Conservation (phyloP, 139 green algal genomes). For the Picocystis salinarum region DNA sequence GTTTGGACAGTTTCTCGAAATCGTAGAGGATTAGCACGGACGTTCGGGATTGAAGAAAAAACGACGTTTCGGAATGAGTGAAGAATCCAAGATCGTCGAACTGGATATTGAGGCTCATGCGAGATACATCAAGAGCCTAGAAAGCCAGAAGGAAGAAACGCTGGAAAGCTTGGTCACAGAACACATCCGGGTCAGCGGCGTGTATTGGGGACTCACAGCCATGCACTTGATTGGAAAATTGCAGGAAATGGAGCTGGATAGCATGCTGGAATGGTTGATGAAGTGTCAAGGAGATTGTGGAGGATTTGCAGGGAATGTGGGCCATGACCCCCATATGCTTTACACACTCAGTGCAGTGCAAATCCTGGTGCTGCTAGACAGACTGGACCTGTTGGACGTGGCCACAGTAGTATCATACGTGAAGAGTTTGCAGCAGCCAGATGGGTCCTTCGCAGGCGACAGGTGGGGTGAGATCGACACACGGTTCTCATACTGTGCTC, state of each 20-base stretch:
- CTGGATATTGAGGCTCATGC: too few species aligned
- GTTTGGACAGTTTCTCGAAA: too few species aligned
- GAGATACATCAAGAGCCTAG: too few species aligned
- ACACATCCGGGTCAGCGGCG: constrained; percentile 88
- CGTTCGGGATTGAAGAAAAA: too few species aligned
- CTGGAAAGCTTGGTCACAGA: constrained; percentile 80
- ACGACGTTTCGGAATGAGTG: too few species aligned
- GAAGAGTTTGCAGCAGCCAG: constrained; percentile 47
- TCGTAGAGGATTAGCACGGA: too few species aligned
- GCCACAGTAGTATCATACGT: constrained; percentile 46
- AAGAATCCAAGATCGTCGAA: too few species aligned
- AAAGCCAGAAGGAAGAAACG: too few species aligned
- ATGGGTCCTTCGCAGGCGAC: constrained; percentile 87
- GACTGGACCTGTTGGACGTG: constrained; percentile 46
- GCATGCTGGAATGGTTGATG: constrained; percentile 42
- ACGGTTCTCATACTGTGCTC: constrained; percentile 83
- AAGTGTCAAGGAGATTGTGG: constrained; percentile 15
- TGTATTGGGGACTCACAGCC: constrained; percentile 92
- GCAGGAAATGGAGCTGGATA: constrained; percentile 36
- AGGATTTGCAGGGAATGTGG: constrained; percentile 62
- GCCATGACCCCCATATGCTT: constrained; percentile 86
- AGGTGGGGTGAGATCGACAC: constrained; percentile 94
- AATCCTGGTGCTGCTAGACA: constrained; percentile 71
- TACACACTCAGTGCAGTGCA: constrained; percentile 92
- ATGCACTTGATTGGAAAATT: constrained; percentile 52